Evolutionary conservation across 352 stramenopile genomes (phyloP), one percentile per base, ranked within the genome.

Genomic region (Phytophthora meadii): DNA sequence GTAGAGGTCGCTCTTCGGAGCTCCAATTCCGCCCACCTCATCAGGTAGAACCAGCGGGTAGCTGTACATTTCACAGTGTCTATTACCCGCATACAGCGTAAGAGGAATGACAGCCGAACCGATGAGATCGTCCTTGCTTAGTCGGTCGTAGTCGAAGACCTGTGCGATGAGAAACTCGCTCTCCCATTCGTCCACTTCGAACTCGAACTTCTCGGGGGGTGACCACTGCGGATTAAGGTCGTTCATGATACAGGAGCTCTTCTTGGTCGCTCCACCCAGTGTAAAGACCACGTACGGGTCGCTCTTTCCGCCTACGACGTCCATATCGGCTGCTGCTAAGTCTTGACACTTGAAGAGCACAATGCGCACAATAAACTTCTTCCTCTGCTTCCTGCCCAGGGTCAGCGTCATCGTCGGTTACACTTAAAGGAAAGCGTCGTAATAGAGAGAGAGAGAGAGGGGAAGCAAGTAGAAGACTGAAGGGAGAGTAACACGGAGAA

Each of bases 211-310:
- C 59, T 92, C 85, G 10, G 84, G 77, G 28, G 84, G 81, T 7
- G 71, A 76, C 85, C 85, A 94, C 52, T 80, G 66, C 53, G 85
- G 85, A 44, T 91, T 90, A 15, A 93, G 61, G 22, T 82, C 66
- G 61, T 88, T 89, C 46, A 57, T 70, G 63, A 91, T 79, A 50
- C 74, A 76, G 42, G 81, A 90, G 67, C 85, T 94, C 70, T 89
- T 91, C 52, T 74, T 71, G 9, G 67, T 85, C 25, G 59, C 41
- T 32, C 76, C 58, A 27, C 65, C 77, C n/a, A 89, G 50, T 24
- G 72, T 68, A 52, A 92, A 88, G 2, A 89, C 72, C 42, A 93
- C 85, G 67, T 91, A 93, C 59, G 81, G 77, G 70, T 91, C 79
- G 71, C 85, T 92, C 70, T 89, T 92, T 61, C 82, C 81, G 28